Evolutionary conservation across 2,329 filamentous ascomycete genomes (phyloP).

Genomic region (Penicillium sp.): DNA sequence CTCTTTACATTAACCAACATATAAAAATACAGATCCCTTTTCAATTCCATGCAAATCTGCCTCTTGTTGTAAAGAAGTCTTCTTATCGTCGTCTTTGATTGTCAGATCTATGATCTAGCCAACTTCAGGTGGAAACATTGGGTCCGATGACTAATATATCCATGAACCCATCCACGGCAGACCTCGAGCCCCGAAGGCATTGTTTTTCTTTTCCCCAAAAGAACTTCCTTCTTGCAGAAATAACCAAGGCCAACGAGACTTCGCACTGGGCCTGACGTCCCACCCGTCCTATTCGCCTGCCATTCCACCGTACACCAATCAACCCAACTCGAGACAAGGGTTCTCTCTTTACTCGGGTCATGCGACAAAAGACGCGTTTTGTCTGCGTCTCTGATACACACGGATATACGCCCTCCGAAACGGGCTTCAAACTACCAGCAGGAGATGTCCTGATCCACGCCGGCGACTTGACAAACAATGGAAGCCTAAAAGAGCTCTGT

Average conservation of each 20-base stretch:
- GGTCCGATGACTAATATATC: slow-evolving; percentile 24
- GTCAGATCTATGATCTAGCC: slow-evolving; percentile 9
- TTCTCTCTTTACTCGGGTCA: slow-evolving; percentile 6
- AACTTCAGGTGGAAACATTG: slow-evolving; percentile 13
- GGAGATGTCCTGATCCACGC: slow-evolving; percentile 60
- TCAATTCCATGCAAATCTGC: neutral
- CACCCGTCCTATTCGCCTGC: slow-evolving; percentile 4
- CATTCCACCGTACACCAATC: neutral
- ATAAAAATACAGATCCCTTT: neutral
- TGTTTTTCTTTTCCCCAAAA: slow-evolving; percentile 6
- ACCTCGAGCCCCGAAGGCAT: neutral
- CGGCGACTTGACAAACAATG: slow-evolving; percentile 58
- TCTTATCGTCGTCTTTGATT: neutral
- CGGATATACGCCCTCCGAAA: slow-evolving; percentile 48
- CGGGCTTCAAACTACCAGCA: slow-evolving; percentile 50
- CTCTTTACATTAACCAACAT: neutral
- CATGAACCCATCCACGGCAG: neutral
- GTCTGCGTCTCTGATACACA: slow-evolving; percentile 61
- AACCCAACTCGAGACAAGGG: neutral
- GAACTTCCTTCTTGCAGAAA: neutral
- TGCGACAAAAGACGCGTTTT: slow-evolving; percentile 48
- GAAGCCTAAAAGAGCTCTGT: slow-evolving; percentile 50
- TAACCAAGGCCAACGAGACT: neutral
- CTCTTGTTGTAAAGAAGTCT: neutral
- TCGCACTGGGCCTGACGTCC: slow-evolving; percentile 1